These are phyloP conservation scores for Pseudocohnilembus persalinus DNA, from an alignment of 169 alveolate species.

Conservation along the genomic window DNA sequence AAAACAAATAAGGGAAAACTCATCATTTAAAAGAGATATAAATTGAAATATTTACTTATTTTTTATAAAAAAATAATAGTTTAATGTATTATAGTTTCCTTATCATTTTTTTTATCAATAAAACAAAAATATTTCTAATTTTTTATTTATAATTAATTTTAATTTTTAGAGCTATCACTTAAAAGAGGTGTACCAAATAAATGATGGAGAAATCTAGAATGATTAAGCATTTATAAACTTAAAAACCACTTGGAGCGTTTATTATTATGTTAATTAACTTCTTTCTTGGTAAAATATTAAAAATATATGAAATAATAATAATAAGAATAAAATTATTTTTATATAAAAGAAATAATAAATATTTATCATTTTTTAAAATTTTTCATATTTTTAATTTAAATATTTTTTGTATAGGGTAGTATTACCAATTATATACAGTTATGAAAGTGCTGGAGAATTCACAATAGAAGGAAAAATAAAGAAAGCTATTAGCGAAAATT, in stretches of 20 bases:
- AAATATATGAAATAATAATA: no score
- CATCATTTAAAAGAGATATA: background rate
- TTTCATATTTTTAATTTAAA: no score
- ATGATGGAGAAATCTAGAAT: background rate
- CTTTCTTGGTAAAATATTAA: background rate
- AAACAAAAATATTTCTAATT: background rate
- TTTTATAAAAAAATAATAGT: no score
- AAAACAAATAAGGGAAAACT: background rate
- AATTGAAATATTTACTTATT: background rate
- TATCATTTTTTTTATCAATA: background rate
- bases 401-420: background rate
- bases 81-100: no score
- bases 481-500: background rate
- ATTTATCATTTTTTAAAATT: no score
- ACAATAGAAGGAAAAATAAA: background rate
- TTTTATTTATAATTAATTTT: no score
- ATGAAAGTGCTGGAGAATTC: background rate
- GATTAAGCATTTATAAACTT: background rate
- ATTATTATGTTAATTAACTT: background rate
- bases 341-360: no score
- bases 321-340: no score
- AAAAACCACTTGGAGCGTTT: background rate
- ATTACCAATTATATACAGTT: background rate
- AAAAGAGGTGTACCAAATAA: background rate
- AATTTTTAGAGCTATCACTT: background rate